These are phyloP conservation scores for Cryptococcus amylolentus DNA, from an alignment of 1,284 basidiomycete genomes.

Conservation along the genomic window DNA sequence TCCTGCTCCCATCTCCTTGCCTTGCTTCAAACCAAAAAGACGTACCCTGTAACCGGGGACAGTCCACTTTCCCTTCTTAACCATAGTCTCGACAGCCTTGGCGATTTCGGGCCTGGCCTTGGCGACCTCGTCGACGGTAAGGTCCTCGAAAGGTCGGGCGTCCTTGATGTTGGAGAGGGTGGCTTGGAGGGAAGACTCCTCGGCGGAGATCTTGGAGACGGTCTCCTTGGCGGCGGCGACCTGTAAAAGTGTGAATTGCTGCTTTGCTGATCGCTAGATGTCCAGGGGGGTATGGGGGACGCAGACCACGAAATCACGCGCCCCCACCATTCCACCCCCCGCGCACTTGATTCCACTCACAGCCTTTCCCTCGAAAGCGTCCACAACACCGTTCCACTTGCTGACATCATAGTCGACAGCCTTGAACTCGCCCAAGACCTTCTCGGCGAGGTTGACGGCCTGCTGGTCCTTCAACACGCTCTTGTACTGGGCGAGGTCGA, in stretches of 20 bases:
- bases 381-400: constrained; percentile 91
- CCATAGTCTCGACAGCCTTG: constrained; percentile 92
- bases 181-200: constrained; percentile 86
- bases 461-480: constrained; percentile 87
- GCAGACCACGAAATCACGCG: too few species aligned
- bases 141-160: constrained; percentile 94
- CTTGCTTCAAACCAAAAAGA: not conserved
- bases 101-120: constrained; percentile 88
- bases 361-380: constrained; percentile 94
- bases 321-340: not conserved
- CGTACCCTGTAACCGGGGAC: constrained; percentile 71
- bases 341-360: constrained; percentile 57
- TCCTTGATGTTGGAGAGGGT: constrained; percentile 98
- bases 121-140: constrained; percentile 87
- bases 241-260: constrained; percentile 51
- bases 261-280: not conserved
- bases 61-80: constrained; percentile 98
- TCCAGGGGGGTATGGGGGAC: too few species aligned
- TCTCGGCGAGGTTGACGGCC: constrained; percentile 89
- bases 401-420: constrained; percentile 92
- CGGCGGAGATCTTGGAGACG: constrained; percentile 83
- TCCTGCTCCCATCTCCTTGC: not conserved
- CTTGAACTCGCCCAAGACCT: constrained; percentile 84
- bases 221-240: constrained; percentile 88
- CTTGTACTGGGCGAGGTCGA: constrained; percentile 89